phyloP scores from a whole-genome alignment of 805 yeast genomes.

The Yueomyces sinensis region DNA sequence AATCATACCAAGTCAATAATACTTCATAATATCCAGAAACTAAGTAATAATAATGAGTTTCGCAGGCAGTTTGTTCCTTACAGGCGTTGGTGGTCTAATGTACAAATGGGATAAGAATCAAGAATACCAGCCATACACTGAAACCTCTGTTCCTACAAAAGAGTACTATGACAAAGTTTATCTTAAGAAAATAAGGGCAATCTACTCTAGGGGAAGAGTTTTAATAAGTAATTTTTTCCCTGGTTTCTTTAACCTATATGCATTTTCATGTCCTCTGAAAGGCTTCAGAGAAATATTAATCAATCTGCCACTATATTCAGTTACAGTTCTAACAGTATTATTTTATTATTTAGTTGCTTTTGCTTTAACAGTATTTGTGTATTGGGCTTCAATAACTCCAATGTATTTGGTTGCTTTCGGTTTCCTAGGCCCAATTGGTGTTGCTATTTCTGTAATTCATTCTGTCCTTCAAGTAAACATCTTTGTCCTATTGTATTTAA shows the following conservation, averaged over 20 bases:
- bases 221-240: slow-evolving; percentile 11
- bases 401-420: slow-evolving; percentile 16
- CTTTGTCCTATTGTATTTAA: slow-evolving; percentile 21
- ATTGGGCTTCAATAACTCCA: slow-evolving; percentile 21
- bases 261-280: slow-evolving; percentile 15
- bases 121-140: slow-evolving; percentile 10
- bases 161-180: slow-evolving; percentile 7
- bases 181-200: slow-evolving; percentile 5
- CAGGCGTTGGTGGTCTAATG: slow-evolving; percentile 19
- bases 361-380: slow-evolving; percentile 10
- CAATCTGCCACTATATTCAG: slow-evolving; percentile 7
- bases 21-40: no score
- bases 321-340: slow-evolving; percentile 4
- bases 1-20: no score
- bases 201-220: slow-evolving; percentile 4
- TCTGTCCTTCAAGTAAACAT: slow-evolving; percentile 19
- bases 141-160: slow-evolving; percentile 4
- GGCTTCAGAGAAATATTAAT: slow-evolving; percentile 11
- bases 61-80: slow-evolving; percentile 16
- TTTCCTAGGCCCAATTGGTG: slow-evolving; percentile 20
- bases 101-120: slow-evolving; percentile 19
- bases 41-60: slow-evolving; percentile 22
- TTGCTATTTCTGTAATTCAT: slow-evolving; percentile 17
- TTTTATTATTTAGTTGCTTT: slow-evolving; percentile 10
- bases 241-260: slow-evolving; percentile 12